phyloP scores from a whole-genome alignment of 164 flowering plant species.

The Vitis rupestris region DNA sequence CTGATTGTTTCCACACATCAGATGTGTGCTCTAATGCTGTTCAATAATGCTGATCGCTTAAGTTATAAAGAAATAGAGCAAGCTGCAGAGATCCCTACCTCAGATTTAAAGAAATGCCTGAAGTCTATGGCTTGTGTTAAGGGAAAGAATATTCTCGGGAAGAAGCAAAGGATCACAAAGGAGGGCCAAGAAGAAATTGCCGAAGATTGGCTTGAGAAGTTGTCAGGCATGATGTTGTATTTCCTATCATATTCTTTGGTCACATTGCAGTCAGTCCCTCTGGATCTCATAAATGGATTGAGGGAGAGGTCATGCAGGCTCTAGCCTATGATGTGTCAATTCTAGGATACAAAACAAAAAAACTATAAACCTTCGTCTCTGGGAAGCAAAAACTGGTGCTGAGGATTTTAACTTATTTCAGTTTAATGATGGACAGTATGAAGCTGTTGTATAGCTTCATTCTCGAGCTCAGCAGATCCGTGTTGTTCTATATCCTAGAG shows the following conservation, averaged over 20 bases:
- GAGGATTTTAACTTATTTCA: conserved; percentile 71
- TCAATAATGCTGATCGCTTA: too few relatives aligned
- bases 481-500: too few relatives aligned
- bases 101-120: too few relatives aligned
- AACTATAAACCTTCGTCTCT: conserved; percentile 91
- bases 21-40: too few relatives aligned
- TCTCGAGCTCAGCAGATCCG: conserved; percentile 70
- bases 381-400: conserved; percentile 93
- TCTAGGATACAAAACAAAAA: conserved; percentile 98
- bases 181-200: conserved; percentile 91
- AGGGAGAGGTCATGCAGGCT: conserved; percentile 85
- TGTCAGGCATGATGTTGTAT: conserved; percentile 85
- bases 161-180: conserved; percentile 69
- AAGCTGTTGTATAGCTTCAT: conserved; percentile 83
- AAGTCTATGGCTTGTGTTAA: too few relatives aligned
- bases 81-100: too few relatives aligned
- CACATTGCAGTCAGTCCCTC: conserved; percentile 61
- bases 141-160: too few relatives aligned
- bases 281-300: conserved; percentile 88
- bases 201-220: conserved; percentile 99
- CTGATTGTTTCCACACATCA: too few relatives aligned
- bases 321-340: conserved; percentile 97
- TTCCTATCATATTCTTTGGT: conserved; percentile 90
- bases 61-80: too few relatives aligned
- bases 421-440: conserved; percentile 91